Evolutionary conservation across 768 basidiomycete species (phyloP), one percentile per base, ranked within the genome.

Genomic region (Leccinum disarticulatum): DNA sequence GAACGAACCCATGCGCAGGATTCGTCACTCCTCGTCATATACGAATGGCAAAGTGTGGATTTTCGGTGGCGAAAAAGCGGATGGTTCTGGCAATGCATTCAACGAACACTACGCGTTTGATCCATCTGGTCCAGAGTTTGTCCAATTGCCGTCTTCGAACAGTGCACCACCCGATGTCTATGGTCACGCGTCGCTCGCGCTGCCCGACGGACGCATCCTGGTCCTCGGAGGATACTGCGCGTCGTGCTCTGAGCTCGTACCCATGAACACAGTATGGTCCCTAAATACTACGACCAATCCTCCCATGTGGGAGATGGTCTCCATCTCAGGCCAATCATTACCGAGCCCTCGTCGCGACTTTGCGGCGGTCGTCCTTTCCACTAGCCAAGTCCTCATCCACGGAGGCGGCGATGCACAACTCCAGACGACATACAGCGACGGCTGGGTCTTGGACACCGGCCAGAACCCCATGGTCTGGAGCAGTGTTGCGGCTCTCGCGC

Each of bases 1-100:
- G 5, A 74, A 73, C 33, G 81, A 95, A 68, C 93, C 94, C 3
- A 77, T 81, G 56, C 81, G 93, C 31, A 84, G 93, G 50, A 86
- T 91, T n/a, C 84, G 87, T 65, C 91, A 95, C 68, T 80, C 89
- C 8, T 73, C 88, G 6, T 79, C 82, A 8, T 79, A 82, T 11
- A 59, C 77, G 1, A 73, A 75, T 7, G 87, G 86, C 6, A 74
- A 77, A 49, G 77, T 91, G 11, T 91, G 81, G 74, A 79, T 95
- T 36, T 80, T 89, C 50, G 94, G 94, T 3, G 94, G 94, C 8
- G 82, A 89, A 73, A 86, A 81, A 66, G 84, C 84, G n/a, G 94
- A 96, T 70, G 91, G 85, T 13, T 95, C 93, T 9, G 79, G 79
- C 1, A 76, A 74, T 52, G 82, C 77, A 1, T 86, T 89, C 67